Evolutionary conservation across 108 stramenopile species (phyloP).

Genomic region (Hondaea fermentalgiana): DNA sequence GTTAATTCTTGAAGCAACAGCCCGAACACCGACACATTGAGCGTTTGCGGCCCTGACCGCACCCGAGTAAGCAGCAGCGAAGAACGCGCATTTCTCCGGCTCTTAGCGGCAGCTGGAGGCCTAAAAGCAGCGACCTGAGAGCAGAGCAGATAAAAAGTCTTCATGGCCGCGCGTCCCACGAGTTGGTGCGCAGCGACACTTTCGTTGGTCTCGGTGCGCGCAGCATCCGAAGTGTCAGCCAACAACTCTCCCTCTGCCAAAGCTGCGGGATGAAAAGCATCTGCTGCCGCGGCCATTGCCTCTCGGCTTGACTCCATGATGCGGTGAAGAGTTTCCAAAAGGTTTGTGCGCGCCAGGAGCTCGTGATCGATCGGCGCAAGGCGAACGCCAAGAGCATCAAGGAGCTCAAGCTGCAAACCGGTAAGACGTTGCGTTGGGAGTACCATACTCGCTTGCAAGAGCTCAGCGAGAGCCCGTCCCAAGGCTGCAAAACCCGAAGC

Average conservation of each 20-base stretch:
- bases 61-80: not conserved
- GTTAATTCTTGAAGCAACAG: not conserved
- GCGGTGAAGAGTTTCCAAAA: not conserved
- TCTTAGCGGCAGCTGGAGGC: not conserved
- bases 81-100: not conserved
- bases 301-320: not conserved
- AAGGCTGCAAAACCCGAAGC: not conserved
- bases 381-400: not conserved
- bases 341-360: not conserved
- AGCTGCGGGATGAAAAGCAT: not conserved
- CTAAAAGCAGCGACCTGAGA: not conserved
- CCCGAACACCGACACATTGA: not conserved
- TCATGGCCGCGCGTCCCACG: not conserved
- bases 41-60: not conserved
- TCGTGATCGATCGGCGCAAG: constrained; percentile 2
- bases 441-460: not conserved
- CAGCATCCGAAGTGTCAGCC: no score
- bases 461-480: not conserved
- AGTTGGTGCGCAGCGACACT: not conserved
- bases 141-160: not conserved
- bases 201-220: no score
- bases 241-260: not conserved
- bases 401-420: not conserved
- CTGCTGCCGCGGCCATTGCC: not conserved
- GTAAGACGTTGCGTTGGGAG: not conserved